Evolutionary conservation across 2,329 filamentous ascomycete genomes (phyloP).

Genomic region (Zasmidium cellare): DNA sequence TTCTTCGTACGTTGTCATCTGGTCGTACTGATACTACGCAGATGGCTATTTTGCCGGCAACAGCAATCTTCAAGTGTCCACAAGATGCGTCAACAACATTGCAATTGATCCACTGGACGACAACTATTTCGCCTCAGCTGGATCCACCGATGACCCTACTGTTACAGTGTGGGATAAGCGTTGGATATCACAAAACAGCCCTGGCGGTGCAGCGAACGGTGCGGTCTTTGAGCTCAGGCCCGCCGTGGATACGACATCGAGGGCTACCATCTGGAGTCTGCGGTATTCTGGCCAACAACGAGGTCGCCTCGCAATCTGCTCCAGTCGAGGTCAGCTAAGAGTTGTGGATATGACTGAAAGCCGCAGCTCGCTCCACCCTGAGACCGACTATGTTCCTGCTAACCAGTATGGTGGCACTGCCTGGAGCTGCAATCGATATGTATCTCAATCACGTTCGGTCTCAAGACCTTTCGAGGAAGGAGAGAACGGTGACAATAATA

Average conservation of each 20-base stretch:
- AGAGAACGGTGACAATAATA: conserved; percentile 44
- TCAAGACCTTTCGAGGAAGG: conserved; percentile 49
- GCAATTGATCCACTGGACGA: conserved; percentile 77
- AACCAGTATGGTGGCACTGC: conserved; percentile 34
- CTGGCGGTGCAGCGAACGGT: conserved; percentile 57
- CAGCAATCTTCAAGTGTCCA: conserved; percentile 47
- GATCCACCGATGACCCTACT: conserved; percentile 69
- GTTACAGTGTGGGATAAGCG: conserved; percentile 79
- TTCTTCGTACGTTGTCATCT: background rate
- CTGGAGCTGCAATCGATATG: conserved; percentile 47
- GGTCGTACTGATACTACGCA: background rate
- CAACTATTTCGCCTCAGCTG: conserved; percentile 81
- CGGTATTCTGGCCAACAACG: conserved; percentile 60
- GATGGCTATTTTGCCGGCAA: conserved; percentile 26
- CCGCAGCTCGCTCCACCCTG: conserved; percentile 14
- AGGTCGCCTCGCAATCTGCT: conserved; percentile 59
- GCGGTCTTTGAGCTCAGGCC: conserved; percentile 60
- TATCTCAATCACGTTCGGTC: conserved; percentile 44
- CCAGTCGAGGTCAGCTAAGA: conserved; percentile 61
- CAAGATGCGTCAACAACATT: conserved; percentile 64
- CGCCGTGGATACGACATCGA: conserved; percentile 50
- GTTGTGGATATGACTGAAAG: conserved; percentile 33
- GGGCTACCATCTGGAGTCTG: conserved; percentile 61
- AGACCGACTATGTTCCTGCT: conserved; percentile 21
- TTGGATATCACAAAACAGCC: conserved; percentile 35